Percentiles rank a stretch among this genome's conserved stretches.
These are phyloP conservation scores for Leccinum sublutescens DNA, from an alignment of 768 basidiomycete species.

Conservation along the genomic window DNA sequence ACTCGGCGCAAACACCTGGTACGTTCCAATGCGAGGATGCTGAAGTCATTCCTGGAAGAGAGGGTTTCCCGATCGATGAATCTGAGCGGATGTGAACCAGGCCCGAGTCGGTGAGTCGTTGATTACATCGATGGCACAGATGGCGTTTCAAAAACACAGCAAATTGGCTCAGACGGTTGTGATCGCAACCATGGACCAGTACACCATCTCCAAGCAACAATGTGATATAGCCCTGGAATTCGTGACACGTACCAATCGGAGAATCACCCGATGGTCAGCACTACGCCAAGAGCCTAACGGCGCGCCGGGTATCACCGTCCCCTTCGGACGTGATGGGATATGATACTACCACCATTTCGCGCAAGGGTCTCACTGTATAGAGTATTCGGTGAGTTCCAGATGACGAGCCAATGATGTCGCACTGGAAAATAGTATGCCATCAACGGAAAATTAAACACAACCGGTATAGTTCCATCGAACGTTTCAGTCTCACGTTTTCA, in stretches of 20 bases:
- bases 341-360: conserved; percentile 21
- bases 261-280: conserved; percentile 8
- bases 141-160: neutral
- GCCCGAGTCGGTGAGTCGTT: neutral
- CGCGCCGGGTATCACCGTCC: conserved; percentile 27
- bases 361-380: conserved; percentile 13
- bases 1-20: conserved; percentile 1
- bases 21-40: neutral
- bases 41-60: neutral
- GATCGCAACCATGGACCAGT: conserved; percentile 3
- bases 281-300: conserved; percentile 29
- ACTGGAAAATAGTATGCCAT: conserved; percentile 23
- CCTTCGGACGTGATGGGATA: conserved; percentile 29
- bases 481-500: conserved; percentile 12
- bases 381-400: neutral
- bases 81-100: conserved; percentile 1
- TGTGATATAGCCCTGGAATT: neutral
- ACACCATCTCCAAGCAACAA: neutral
- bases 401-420: neutral
- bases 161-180: conserved; percentile 1
- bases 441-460: conserved; percentile 46
- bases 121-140: neutral
- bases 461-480: conserved; percentile 23
- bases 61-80: conserved; percentile 7
- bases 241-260: neutral